Evolutionary conservation across 148 eudicot genomes (phyloP), one percentile per base, ranked within the genome.

Genomic region (Polygonum maritimum): DNA sequence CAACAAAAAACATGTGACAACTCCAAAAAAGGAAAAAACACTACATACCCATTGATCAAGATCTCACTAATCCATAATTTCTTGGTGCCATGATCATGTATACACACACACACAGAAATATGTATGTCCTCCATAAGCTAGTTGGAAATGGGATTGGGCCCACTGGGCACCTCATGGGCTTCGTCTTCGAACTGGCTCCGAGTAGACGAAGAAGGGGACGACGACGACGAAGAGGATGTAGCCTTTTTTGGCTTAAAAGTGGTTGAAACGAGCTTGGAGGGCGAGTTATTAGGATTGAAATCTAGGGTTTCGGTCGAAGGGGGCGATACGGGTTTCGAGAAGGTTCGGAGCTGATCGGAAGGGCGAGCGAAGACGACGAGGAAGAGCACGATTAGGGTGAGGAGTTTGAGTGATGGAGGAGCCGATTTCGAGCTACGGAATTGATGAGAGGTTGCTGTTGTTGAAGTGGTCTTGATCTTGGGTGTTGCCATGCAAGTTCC

Each of bases 71-170:
- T 54, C n/a, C 18, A 54, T 67, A 14, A 67, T 38, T 9, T 38
- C 71, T 36, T 63, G n/a, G n/a, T 63, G 35, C 16, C 70, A 58
- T n/a, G n/a, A 63, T 63, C 70, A 63, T 63, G 36, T 67, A 67
- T 38, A 67, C 5, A 67, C 21, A 16, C 38, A 67, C n/a, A 67
- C 15, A 67, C 5, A n/a, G n/a, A n/a, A 48, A 48, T 26, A 26
- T 26, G 19, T 26, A 22, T 60, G 22, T 14, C 71, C 7, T 7
- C 12, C 41, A 1, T 2, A 7, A 31, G 70, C 45, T 67, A 67
- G 45, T 67, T 67, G 45, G 71, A 67, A 5, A 67, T 67, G 71
- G 71, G 71, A 19, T 67, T 67, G 71, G 71, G 71, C 44, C 71
- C 71, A 35, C 45, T 67, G 71, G 71, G 71, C 15, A 58, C 21